These are phyloP conservation scores for Alternaria burnsii DNA, from an alignment of 2,329 filamentous ascomycete genomes.

Conservation along the genomic window DNA sequence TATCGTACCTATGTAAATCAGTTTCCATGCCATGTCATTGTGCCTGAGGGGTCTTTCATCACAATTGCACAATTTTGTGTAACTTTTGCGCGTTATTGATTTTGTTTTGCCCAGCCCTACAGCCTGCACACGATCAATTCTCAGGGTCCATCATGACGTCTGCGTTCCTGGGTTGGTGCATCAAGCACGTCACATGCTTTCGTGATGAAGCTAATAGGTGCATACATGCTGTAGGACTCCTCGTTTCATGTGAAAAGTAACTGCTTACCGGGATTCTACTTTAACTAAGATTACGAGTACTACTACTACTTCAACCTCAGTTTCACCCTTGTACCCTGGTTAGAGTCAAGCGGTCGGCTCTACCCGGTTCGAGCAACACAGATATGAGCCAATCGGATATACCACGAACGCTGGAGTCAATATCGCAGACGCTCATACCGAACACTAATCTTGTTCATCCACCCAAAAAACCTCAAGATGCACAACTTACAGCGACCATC, in stretches of 20 bases:
- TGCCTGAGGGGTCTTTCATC: background rate
- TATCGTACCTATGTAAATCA: background rate
- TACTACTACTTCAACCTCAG: background rate
- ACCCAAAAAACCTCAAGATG: slow-evolving; percentile 22
- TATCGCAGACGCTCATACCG: slow-evolving; percentile 23
- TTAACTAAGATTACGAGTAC: background rate
- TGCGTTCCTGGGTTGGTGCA: slow-evolving; percentile 9
- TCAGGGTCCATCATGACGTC: slow-evolving; percentile 37
- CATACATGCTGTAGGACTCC: background rate
- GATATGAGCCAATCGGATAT: slow-evolving; percentile 5
- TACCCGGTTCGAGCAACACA: background rate
- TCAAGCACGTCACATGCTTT: slow-evolving; percentile 16
- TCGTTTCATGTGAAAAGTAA: background rate
- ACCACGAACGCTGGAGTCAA: slow-evolving; percentile 12
- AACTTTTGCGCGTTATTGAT: background rate
- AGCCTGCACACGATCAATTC: background rate
- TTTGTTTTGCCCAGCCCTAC: background rate
- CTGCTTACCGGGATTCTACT: background rate
- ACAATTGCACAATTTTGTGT: background rate
- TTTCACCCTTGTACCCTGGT: background rate
- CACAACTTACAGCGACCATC: slow-evolving; percentile 28
- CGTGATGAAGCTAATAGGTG: background rate
- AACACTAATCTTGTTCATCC: slow-evolving; percentile 20
- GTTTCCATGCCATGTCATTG: background rate
- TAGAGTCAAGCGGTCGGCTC: background rate